These are phyloP conservation scores for Murraya koenigii DNA, from an alignment of 345 rosid species.

Conservation along the genomic window DNA sequence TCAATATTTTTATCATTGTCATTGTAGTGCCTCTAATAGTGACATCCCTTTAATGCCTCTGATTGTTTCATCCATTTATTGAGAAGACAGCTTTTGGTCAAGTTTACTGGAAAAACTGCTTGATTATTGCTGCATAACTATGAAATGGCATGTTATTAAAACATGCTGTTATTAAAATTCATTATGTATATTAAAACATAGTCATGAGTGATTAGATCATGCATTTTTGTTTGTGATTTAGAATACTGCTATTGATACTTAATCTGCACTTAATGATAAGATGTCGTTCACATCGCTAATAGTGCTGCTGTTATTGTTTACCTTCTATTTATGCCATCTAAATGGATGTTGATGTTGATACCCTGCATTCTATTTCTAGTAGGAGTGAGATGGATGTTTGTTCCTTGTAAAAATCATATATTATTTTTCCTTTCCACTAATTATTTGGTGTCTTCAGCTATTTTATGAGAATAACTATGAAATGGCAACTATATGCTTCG, in stretches of 20 bases:
- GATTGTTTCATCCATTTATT: not conserved
- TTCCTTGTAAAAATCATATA: not conserved
- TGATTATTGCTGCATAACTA: not conserved
- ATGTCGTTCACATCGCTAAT: not conserved
- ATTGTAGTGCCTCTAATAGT: not conserved
- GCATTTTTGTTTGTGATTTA: not conserved
- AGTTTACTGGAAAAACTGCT: not conserved
- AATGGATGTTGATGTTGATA: not conserved
- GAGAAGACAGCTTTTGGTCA: not conserved
- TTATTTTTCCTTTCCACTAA: not conserved
- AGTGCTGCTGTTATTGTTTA: not conserved
- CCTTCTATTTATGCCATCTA: not conserved
- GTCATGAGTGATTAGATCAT: not conserved
- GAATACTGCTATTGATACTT: not conserved
- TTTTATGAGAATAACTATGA: slow-evolving; percentile 37
- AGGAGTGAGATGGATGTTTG: not conserved
- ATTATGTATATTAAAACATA: not conserved
- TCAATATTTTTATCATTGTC: not conserved
- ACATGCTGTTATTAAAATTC: too few relatives aligned
- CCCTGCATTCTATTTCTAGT: not conserved
- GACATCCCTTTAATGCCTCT: not conserved
- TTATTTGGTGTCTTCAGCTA: slow-evolving; percentile 31
- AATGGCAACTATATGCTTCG: slow-evolving; percentile 51
- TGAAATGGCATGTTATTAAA: too few relatives aligned
- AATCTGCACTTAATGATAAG: not conserved